Percentiles rank a stretch among this genome's conserved stretches.
Conservation (phyloP, 2,329 filamentous ascomycete genomes). For the Aspergillus neoniger region DNA sequence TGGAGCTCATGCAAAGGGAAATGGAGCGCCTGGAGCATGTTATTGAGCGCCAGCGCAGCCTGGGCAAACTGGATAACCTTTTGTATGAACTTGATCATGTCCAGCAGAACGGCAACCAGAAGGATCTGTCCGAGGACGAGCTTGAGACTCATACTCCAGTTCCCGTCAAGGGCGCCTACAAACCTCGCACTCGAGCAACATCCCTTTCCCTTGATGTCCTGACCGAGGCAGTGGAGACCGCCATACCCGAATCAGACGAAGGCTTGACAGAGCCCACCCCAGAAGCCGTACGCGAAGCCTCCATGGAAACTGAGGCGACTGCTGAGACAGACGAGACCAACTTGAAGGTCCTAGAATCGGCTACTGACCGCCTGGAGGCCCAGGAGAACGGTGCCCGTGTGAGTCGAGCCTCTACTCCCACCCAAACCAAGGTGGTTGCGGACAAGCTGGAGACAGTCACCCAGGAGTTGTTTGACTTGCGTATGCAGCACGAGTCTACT, state of each 20-base stretch:
- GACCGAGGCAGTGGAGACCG: constrained; percentile 47
- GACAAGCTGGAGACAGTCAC: constrained; percentile 92
- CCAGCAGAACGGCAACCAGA: constrained; percentile 57
- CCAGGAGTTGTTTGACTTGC: constrained; percentile 86
- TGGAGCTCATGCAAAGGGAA: constrained; percentile 95
- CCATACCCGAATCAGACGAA: constrained; percentile 50
- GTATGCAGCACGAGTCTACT: constrained; percentile 85
- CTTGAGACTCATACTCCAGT: constrained; percentile 16
- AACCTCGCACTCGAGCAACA: constrained; percentile 35
- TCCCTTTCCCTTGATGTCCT: constrained; percentile 47
- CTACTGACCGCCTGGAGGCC: constrained; percentile 30
- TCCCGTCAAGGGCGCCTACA: constrained; percentile 22
- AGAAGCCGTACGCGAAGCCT: constrained; percentile 29
- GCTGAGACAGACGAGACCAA: constrained; percentile 34
- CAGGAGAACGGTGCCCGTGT: constrained; percentile 25
- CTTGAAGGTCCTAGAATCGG: constrained; percentile 39
- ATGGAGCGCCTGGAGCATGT: constrained; percentile 93
- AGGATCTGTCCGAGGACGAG: constrained; percentile 24
- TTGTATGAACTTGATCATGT: constrained; percentile 82
- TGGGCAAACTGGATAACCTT: constrained; percentile 91
- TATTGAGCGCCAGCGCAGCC: constrained; percentile 88
- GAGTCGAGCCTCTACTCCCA: constrained; percentile 64
- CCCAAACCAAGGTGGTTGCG: constrained; percentile 80
- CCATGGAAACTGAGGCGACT: constrained; percentile 19
- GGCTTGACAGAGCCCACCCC: constrained; percentile 38